Conservation (phyloP, 2,329 filamentous ascomycete species). For the Fulvia fulva region DNA sequence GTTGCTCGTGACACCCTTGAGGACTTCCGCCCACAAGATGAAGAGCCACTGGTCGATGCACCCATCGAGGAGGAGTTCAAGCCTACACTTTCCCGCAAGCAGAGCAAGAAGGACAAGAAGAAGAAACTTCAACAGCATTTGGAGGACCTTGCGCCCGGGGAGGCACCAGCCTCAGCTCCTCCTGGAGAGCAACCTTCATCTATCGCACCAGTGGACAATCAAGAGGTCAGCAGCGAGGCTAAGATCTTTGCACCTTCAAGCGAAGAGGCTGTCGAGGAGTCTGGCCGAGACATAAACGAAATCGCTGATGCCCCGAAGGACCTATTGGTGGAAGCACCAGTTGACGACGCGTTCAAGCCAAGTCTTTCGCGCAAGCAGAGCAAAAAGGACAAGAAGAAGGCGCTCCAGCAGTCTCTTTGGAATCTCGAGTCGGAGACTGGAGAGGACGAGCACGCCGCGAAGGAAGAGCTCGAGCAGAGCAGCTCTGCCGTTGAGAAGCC, state of each 20-base stretch:
- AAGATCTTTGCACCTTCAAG: neutral
- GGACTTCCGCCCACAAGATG: neutral
- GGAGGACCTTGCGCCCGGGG: constrained; percentile 2
- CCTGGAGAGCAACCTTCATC: neutral
- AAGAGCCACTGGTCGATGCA: neutral
- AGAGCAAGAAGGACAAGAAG: constrained; percentile 40
- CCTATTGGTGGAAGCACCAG: neutral
- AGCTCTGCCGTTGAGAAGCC: neutral
- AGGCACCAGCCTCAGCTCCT: neutral
- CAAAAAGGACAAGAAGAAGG: constrained; percentile 29
- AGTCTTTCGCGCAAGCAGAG: constrained; percentile 8
- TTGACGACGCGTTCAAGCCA: constrained; percentile 1
- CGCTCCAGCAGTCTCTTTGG: constrained; percentile 2
- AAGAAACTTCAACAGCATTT: constrained; percentile 27
- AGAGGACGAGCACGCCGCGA: constrained; percentile 9
- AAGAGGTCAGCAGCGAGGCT: neutral
- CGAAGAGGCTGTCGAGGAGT: neutral
- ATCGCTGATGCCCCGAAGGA: neutral
- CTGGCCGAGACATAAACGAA: neutral
- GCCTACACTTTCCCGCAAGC: constrained; percentile 4
- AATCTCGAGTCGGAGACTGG: constrained; percentile 6
- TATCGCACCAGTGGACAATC: no score
- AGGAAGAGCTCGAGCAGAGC: constrained; percentile 3
- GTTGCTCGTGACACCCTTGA: neutral
- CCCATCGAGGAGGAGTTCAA: constrained; percentile 1